Evolutionary conservation across 2,329 filamentous ascomycete genomes (phyloP).

Genomic region (Beauveria sp.): DNA sequence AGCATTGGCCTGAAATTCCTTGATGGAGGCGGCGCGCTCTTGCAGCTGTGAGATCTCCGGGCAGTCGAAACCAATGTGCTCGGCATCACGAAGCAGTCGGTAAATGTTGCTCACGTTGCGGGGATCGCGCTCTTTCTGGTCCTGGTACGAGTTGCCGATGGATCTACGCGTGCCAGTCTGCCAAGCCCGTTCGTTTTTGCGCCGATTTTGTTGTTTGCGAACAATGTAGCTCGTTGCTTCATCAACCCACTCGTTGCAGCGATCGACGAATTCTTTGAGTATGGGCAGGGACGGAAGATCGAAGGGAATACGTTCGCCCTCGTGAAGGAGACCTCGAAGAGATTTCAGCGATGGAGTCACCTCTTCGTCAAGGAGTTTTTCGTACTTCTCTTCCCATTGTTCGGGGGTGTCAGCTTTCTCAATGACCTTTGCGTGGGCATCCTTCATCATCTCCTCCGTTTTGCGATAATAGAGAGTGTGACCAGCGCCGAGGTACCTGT

Average conservation of each 20-base stretch:
- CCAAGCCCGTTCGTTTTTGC: constrained; percentile 87
- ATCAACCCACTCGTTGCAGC: constrained; percentile 96
- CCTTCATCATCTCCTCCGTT: constrained; percentile 60
- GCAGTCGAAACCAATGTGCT: constrained; percentile 86
- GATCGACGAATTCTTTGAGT: constrained; percentile 83
- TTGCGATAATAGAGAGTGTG: constrained; percentile 75
- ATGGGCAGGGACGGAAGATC: constrained; percentile 74
- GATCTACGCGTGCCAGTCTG: constrained; percentile 67
- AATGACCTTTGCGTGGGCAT: constrained; percentile 64
- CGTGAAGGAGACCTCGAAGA: constrained; percentile 73
- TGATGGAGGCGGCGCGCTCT: constrained; percentile 78
- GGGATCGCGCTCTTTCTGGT: constrained; percentile 76
- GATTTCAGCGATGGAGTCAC: constrained; percentile 78
- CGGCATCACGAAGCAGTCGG: constrained; percentile 73
- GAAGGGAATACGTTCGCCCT: constrained; percentile 95
- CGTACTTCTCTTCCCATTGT: constrained; percentile 83
- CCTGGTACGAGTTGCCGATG: constrained; percentile 44
- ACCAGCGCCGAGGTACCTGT: constrained; percentile 60
- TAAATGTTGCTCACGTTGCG: constrained; percentile 86
- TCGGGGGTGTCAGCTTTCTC: constrained; percentile 85
- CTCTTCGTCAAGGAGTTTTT: constrained; percentile 75
- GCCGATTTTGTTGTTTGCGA: constrained; percentile 93
- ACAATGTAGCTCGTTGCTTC: constrained; percentile 95
- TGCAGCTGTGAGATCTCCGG: constrained; percentile 79
- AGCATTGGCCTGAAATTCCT: constrained; percentile 74